Evolutionary conservation across 768 basidiomycete species (phyloP).

Genomic region (Cystobasidium ongulense): DNA sequence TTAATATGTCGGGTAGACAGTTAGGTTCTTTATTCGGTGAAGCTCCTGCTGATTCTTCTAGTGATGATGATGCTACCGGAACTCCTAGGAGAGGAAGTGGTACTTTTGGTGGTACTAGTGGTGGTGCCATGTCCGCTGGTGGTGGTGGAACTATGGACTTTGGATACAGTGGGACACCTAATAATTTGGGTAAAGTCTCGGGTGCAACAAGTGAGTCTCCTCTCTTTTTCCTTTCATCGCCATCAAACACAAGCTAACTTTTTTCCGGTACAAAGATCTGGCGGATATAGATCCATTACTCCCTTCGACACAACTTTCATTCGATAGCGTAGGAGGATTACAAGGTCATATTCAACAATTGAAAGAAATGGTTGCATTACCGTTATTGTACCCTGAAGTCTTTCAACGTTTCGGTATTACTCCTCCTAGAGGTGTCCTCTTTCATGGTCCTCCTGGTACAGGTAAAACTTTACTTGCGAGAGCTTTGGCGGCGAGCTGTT

Average conservation of each 20-base stretch:
- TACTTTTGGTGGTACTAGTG: slow-evolving; percentile 28
- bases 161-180: slow-evolving; percentile 35
- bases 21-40: slow-evolving; percentile 33
- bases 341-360: slow-evolving; percentile 93
- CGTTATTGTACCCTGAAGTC: slow-evolving; percentile 89
- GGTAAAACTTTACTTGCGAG: slow-evolving; percentile 91
- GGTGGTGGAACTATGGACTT: slow-evolving; percentile 30
- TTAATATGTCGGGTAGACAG: not conserved
- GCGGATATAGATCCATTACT: slow-evolving; percentile 95
- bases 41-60: slow-evolving; percentile 1
- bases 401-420: slow-evolving; percentile 90
- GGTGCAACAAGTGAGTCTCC: slow-evolving; percentile 27
- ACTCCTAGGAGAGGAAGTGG: slow-evolving; percentile 22
- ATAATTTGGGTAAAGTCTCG: slow-evolving; percentile 39
- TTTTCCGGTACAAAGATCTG: slow-evolving; percentile 44
- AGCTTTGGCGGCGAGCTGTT: slow-evolving; percentile 82
- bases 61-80: slow-evolving; percentile 38
- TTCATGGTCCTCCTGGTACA: slow-evolving; percentile 98
- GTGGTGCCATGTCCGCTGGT: slow-evolving; percentile 38
- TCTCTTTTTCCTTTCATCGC: not conserved
- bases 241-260: not conserved
- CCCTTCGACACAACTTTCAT: slow-evolving; percentile 83
- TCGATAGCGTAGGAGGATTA: slow-evolving; percentile 91
- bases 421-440: slow-evolving; percentile 89
- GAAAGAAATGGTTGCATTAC: slow-evolving; percentile 97